Evolutionary conservation across 148 eudicot species (phyloP).

Genomic region (Drosera capensis): DNA sequence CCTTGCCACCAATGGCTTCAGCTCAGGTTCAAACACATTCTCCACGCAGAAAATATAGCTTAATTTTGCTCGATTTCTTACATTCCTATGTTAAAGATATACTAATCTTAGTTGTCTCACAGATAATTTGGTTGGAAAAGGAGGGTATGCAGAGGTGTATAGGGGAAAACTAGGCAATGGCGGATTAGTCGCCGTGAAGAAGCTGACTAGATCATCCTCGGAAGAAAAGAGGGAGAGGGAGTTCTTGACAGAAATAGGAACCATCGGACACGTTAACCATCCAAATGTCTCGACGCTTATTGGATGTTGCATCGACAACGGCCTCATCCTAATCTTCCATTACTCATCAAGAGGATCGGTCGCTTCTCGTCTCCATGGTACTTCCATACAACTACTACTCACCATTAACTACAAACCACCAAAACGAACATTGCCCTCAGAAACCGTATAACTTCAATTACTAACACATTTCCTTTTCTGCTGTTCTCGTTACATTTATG

Average conservation of each 20-base stretch:
- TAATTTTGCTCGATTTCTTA: conserved; percentile 3
- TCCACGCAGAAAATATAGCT: too few relatives aligned
- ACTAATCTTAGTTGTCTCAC: conserved; percentile 5
- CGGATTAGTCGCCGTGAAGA: conserved; percentile 72
- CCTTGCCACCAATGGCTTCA: conserved; percentile 64
- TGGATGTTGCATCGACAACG: conserved; percentile 65
- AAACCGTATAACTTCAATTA: too few relatives aligned
- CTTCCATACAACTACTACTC: not conserved
- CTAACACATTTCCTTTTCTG: not conserved
- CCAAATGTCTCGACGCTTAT: conserved; percentile 74
- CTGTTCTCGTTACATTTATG: not conserved
- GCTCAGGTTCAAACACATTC: conserved; percentile 27
- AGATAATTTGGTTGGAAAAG: conserved; percentile 88
- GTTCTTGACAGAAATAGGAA: conserved; percentile 83
- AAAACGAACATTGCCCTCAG: too few relatives aligned
- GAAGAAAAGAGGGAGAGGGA: conserved; percentile 83
- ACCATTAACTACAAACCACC: not conserved
- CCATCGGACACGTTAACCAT: conserved; percentile 82
- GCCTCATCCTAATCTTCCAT: conserved; percentile 7
- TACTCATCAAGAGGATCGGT: conserved; percentile 3
- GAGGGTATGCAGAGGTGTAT: conserved; percentile 91
- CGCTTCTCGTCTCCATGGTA: conserved; percentile 7
- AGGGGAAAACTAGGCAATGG: conserved; percentile 51
- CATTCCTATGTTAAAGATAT: not conserved
- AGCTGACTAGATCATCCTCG: conserved; percentile 31